Evolutionary conservation across 352 stramenopile genomes (phyloP).

Genomic region (Phytophthora melonis): DNA sequence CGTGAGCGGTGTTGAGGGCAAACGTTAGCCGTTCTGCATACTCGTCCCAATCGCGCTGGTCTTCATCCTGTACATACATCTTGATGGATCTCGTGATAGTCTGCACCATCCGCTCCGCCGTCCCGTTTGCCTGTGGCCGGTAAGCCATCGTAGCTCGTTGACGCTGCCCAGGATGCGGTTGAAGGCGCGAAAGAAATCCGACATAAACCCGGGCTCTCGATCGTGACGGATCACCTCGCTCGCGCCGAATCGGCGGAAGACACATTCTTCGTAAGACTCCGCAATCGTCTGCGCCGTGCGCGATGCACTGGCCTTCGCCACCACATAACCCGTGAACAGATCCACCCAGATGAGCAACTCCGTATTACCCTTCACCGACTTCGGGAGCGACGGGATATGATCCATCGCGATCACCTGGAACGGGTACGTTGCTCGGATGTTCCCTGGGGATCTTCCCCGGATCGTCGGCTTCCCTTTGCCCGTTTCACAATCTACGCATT

Average conservation of each 20-base stretch:
- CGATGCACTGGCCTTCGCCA: not conserved
- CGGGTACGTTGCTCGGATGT: too few species aligned
- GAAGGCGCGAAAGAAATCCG: not conserved
- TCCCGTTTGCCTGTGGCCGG: not conserved
- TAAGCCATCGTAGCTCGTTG: not conserved
- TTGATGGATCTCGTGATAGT: not conserved
- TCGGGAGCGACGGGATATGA: too few species aligned
- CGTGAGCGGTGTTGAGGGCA: too few species aligned
- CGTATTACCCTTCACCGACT: too few species aligned
- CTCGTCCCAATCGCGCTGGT: not conserved
- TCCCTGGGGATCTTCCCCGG: too few species aligned
- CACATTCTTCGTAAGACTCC: not conserved
- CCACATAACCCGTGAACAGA: not conserved
- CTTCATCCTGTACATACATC: not conserved
- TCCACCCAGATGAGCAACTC: not conserved
- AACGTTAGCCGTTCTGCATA: not conserved
- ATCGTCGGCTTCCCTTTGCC: not conserved
- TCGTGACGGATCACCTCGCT: not conserved
- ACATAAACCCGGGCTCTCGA: not conserved
- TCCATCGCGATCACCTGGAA: too few species aligned
- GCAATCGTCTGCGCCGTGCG: not conserved
- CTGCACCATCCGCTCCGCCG: not conserved
- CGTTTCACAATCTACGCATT: constrained; percentile 8
- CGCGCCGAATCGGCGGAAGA: not conserved
- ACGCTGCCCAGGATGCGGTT: not conserved